These are phyloP conservation scores for Astrephomene gubernaculifera DNA, from an alignment of 139 green algal species.

Conservation along the genomic window DNA sequence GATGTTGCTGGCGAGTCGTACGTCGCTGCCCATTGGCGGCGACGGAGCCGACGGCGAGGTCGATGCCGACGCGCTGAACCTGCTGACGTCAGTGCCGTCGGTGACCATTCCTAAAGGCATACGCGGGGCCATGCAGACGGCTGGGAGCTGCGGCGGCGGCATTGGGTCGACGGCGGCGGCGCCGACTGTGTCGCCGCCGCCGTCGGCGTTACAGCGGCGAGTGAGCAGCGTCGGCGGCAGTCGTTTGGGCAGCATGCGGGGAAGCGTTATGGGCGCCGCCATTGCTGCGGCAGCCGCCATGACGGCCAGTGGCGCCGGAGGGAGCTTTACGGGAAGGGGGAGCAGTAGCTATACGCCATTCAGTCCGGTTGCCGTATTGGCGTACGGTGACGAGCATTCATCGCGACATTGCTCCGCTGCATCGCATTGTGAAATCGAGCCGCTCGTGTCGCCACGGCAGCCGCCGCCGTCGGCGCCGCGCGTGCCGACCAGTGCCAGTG, in stretches of 20 bases:
- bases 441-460: no score
- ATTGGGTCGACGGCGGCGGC: neutral
- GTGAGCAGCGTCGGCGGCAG: slow-evolving; percentile 12
- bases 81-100: neutral
- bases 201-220: neutral
- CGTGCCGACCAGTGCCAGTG: no score
- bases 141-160: neutral
- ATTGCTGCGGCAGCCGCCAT: neutral
- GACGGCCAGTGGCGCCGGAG: no score
- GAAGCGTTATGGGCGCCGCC: neutral
- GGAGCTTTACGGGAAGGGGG: no score
- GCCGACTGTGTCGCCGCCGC: neutral
- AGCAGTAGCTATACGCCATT: no score
- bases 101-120: neutral
- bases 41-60: neutral
- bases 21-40: neutral
- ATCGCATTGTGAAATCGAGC: no score
- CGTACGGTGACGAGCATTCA: no score
- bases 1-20: neutral
- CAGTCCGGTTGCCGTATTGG: no score
- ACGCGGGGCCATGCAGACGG: neutral
- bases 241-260: neutral
- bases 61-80: neutral
- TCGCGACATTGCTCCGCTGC: no score
- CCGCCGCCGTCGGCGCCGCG: no score